Conservation (phyloP, 2,329 filamentous ascomycete genomes). For the Xylariaceae sp. region DNA sequence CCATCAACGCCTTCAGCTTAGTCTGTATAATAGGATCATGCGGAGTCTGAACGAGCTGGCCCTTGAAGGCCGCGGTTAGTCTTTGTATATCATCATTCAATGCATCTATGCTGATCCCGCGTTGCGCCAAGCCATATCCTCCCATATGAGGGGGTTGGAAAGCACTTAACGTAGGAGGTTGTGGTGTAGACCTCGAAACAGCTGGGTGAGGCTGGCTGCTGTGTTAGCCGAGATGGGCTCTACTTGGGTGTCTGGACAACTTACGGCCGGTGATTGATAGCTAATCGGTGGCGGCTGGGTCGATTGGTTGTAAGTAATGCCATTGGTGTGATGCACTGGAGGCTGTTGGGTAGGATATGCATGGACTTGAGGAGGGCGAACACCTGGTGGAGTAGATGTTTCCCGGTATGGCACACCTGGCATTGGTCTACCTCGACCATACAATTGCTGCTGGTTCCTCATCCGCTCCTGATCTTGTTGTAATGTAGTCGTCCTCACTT, state of each 20-base stretch:
- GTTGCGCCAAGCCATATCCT: constrained; percentile 47
- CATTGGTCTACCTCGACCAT: constrained; percentile 56
- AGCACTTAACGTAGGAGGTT: constrained; percentile 46
- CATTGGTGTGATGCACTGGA: constrained; percentile 47
- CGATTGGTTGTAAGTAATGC: constrained; percentile 35
- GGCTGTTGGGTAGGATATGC: constrained; percentile 42
- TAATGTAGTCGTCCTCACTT: constrained; percentile 69
- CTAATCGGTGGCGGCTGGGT: constrained; percentile 32
- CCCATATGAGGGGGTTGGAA: constrained; percentile 51
- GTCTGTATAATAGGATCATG: constrained; percentile 77
- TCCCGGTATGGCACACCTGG: constrained; percentile 67
- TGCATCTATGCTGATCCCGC: constrained; percentile 69
- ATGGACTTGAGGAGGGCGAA: constrained; percentile 44
- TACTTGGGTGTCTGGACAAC: not conserved
- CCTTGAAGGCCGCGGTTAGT: constrained; percentile 74
- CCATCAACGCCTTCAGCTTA: constrained; percentile 82
- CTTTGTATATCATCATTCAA: constrained; percentile 84
- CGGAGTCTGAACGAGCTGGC: constrained; percentile 76
- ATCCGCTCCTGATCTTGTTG: constrained; percentile 63
- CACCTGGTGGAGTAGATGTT: constrained; percentile 74
- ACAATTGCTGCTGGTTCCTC: constrained; percentile 61
- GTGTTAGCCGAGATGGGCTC: constrained; percentile 22
- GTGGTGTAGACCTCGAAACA: constrained; percentile 48
- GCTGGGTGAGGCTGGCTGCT: constrained; percentile 19
- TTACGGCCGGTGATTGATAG: constrained; percentile 44